Conservation (phyloP, 1,139 yeast species). For the Sugiyamaella paludigena region DNA sequence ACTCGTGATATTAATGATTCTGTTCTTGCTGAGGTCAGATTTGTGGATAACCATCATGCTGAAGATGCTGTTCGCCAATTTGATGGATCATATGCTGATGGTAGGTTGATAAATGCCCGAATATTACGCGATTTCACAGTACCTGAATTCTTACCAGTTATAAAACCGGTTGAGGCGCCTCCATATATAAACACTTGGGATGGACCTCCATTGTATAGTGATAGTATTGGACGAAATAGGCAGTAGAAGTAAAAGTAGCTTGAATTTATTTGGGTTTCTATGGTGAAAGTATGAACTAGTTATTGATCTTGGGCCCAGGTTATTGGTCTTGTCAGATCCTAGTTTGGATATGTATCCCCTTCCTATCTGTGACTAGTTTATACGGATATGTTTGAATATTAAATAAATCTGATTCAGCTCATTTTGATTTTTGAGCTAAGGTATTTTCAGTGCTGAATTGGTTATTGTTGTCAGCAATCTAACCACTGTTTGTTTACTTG, state of each 20-base stretch:
- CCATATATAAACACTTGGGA: slow-evolving; percentile 20
- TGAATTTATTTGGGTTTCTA: too few relatives aligned
- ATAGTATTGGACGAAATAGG: slow-evolving; percentile 9
- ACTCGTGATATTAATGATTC: slow-evolving; percentile 19
- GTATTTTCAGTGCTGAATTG: too few relatives aligned
- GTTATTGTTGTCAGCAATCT: too few relatives aligned
- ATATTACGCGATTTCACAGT: slow-evolving; percentile 28
- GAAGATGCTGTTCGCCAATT: slow-evolving; percentile 26
- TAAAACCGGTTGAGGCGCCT: slow-evolving; percentile 12
- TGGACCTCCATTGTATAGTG: slow-evolving; percentile 29
- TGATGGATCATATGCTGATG: slow-evolving; percentile 33
- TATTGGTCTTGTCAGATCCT: not conserved
- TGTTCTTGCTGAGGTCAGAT: slow-evolving; percentile 32
- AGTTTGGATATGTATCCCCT: too few relatives aligned
- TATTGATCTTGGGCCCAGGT: too few relatives aligned
- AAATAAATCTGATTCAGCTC: too few relatives aligned
- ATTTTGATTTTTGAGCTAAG: too few relatives aligned
- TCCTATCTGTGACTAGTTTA: too few relatives aligned
- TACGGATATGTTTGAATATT: too few relatives aligned
- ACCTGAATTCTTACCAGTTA: slow-evolving; percentile 12
- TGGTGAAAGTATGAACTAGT: too few relatives aligned
- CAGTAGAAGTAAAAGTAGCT: not conserved
- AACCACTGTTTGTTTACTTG: too few relatives aligned
- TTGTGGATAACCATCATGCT: slow-evolving; percentile 25
- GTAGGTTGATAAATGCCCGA: slow-evolving; percentile 26